phyloP scores from a whole-genome alignment of 176 grass and related monocot genomes.

The Carex scoparia region DNA sequence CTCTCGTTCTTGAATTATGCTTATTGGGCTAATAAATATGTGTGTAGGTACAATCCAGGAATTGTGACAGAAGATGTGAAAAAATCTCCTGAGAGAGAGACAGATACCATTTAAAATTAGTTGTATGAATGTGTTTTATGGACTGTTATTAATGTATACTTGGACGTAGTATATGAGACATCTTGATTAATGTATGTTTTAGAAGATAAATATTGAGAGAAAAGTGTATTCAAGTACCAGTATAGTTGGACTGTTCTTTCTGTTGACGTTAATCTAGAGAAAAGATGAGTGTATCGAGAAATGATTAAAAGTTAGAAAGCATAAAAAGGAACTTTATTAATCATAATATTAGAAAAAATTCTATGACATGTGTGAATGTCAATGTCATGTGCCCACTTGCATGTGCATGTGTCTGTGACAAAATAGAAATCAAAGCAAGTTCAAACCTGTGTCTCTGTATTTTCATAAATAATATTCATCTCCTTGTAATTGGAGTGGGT shows the following conservation, averaged over 20 bases:
- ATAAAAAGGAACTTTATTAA: neutral
- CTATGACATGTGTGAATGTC: no score
- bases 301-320: neutral
- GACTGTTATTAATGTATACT: no score
- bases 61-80: conserved; percentile 4
- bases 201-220: no score
- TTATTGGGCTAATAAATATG: conserved; percentile 38
- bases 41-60: conserved; percentile 35
- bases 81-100: conserved; percentile 10
- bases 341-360: neutral
- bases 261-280: conserved; percentile 47
- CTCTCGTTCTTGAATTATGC: conserved; percentile 39
- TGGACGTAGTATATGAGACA: no score
- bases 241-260: conserved; percentile 42
- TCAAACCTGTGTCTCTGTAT: no score
- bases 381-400: no score
- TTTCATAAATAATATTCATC: no score
- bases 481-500: no score
- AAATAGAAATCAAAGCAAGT: no score
- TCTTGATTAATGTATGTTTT: no score
- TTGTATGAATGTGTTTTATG: neutral
- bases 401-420: no score
- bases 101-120: conserved; percentile 1
- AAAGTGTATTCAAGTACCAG: conserved; percentile 34
- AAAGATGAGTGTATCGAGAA: neutral